phyloP scores from a whole-genome alignment of 306 rosid genomes.

The Cucurbita ficifolia region DNA sequence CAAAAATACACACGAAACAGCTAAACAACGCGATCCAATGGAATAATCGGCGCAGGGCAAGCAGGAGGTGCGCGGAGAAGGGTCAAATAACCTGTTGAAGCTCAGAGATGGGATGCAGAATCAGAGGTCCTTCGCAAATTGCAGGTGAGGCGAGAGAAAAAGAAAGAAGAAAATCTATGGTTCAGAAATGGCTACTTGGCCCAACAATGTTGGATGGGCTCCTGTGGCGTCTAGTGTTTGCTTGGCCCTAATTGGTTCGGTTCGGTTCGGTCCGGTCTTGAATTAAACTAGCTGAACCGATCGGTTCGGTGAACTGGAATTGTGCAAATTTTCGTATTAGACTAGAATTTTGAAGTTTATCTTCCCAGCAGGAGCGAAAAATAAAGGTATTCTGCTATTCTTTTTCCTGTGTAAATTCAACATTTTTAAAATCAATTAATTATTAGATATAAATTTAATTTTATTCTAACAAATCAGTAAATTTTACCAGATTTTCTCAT shows the following conservation, averaged over 20 bases:
- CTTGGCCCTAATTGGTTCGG: neutral
- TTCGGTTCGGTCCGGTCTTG: neutral
- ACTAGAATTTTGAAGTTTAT: too few relatives aligned
- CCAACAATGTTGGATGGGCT: constrained; percentile 5
- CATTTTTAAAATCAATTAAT: too few relatives aligned
- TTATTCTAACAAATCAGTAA: too few relatives aligned
- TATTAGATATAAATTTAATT: too few relatives aligned
- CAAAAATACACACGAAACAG: neutral
- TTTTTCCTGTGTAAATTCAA: too few relatives aligned
- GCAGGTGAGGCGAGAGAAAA: neutral
- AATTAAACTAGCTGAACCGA: neutral
- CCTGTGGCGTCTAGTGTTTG: too few relatives aligned
- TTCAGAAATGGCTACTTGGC: neutral
- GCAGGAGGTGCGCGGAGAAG: neutral
- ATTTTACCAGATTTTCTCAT: too few relatives aligned
- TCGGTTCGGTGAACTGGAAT: too few relatives aligned
- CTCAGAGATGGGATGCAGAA: neutral
- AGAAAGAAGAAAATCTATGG: neutral
- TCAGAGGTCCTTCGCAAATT: neutral
- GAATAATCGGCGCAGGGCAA: neutral
- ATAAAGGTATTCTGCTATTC: too few relatives aligned
- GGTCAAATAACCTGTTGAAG: neutral
- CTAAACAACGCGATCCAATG: neutral
- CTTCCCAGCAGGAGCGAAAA: too few relatives aligned
- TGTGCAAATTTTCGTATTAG: too few relatives aligned